Conservation (phyloP, 768 basidiomycete genomes). For the Rubroboletus pulcherrimus region DNA sequence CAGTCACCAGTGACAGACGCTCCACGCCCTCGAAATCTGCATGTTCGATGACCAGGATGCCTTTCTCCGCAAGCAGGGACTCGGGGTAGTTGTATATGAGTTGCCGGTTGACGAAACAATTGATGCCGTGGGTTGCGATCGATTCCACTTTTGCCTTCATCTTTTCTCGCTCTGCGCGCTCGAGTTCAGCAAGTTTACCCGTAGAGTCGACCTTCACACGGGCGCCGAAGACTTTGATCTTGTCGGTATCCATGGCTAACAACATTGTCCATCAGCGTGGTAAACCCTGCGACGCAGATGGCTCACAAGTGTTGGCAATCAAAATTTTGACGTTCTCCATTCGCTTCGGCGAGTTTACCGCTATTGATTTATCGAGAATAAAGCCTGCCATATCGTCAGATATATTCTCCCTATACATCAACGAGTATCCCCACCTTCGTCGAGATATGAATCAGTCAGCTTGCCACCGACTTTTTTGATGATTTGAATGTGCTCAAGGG, state of each 20-base stretch:
- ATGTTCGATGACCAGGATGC: constrained; percentile 95
- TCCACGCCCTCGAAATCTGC: constrained; percentile 99
- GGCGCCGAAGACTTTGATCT: constrained; percentile 99
- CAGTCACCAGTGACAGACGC: constrained; percentile 90
- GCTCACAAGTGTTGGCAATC: constrained; percentile 95
- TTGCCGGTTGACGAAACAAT: constrained; percentile 96
- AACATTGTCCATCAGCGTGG: neutral
- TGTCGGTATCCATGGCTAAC: constrained; percentile 98
- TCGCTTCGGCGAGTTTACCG: constrained; percentile 91
- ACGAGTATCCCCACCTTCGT: constrained; percentile 63
- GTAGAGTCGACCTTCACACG: constrained; percentile 94
- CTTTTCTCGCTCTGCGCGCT: constrained; percentile 96
- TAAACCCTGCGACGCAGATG: neutral
- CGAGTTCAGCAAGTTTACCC: constrained; percentile 95
- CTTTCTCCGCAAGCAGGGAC: constrained; percentile 88
- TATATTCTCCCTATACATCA: neutral
- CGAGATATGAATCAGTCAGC: constrained; percentile 95
- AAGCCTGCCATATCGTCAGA: constrained; percentile 55
- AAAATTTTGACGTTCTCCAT: constrained; percentile 94
- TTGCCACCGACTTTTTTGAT: constrained; percentile 99
- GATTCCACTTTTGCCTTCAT: constrained; percentile 98
- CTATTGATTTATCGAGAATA: constrained; percentile 95
- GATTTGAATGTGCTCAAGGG: constrained; percentile 97
- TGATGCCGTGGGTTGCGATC: constrained; percentile 93
- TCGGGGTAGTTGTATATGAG: constrained; percentile 99